Percentiles rank a stretch among this genome's conserved stretches.
Evolutionary conservation across 2,329 filamentous ascomycete species (phyloP).

Genomic region (Nakataea oryzae): DNA sequence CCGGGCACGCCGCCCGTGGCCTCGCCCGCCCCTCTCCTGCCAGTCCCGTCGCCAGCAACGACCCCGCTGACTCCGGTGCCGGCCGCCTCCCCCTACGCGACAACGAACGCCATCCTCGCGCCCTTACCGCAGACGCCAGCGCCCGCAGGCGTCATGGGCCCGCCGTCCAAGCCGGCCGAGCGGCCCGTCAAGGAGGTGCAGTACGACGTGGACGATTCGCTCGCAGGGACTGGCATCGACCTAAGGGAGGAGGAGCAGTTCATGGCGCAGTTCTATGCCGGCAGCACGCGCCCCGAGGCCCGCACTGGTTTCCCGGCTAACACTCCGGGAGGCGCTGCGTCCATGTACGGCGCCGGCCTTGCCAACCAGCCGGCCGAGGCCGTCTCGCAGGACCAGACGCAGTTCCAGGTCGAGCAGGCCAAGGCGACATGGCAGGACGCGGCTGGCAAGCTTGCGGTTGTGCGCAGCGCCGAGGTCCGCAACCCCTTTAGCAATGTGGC

Average conservation of each 20-base stretch:
- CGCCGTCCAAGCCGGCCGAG: constrained; percentile 51
- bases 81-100: constrained; percentile 3
- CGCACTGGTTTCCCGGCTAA: constrained; percentile 46
- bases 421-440: constrained; percentile 57
- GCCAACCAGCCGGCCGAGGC: constrained; percentile 50
- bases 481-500: constrained; percentile 63
- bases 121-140: constrained; percentile 10
- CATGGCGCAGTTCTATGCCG: constrained; percentile 56
- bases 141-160: constrained; percentile 36
- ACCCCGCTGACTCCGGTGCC: constrained; percentile 1
- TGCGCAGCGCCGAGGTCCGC: constrained; percentile 57
- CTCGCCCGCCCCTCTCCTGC: background rate
- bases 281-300: constrained; percentile 29
- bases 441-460: constrained; percentile 48
- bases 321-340: constrained; percentile 40
- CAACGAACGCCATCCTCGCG: constrained; percentile 13
- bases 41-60: background rate
- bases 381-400: constrained; percentile 43
- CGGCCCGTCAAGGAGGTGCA: constrained; percentile 50
- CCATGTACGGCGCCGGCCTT: constrained; percentile 55
- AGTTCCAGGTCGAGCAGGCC: constrained; percentile 54
- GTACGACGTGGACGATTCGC: constrained; percentile 73
- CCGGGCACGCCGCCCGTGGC: constrained; percentile 1
- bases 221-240: constrained; percentile 79
- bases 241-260: constrained; percentile 78